A percentile compares a stretch with the other conserved stretches of the same genome.
Evolutionary conservation across 257 asterid species (phyloP).

Genomic region (Marsdenia floribunda): DNA sequence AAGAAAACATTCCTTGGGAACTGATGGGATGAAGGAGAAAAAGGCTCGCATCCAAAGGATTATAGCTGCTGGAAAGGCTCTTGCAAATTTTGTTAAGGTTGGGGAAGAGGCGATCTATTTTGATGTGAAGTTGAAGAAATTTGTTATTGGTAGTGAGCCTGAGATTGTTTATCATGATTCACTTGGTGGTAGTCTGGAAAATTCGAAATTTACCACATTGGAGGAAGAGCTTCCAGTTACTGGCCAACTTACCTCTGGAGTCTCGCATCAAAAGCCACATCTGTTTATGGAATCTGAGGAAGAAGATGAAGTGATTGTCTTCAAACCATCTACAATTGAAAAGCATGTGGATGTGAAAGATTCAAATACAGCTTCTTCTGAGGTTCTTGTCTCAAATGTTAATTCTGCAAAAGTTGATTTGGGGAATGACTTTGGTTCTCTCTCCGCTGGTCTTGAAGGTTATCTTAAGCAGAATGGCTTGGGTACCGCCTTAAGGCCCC

Average conservation of each 20-base stretch:
- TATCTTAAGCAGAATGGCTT: constrained; percentile 34
- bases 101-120: constrained; percentile 68
- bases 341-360: constrained; percentile 45
- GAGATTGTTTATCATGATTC: constrained; percentile 46
- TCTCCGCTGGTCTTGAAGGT: constrained; percentile 41
- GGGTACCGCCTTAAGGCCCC: constrained; percentile 29
- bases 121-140: constrained; percentile 52
- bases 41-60: constrained; percentile 67
- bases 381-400: constrained; percentile 15
- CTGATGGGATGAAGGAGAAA: constrained; percentile 59
- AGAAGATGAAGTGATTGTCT: constrained; percentile 88
- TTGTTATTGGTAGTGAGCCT: constrained; percentile 64
- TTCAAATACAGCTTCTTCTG: constrained; percentile 23
- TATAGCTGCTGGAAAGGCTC: constrained; percentile 91
- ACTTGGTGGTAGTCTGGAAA: constrained; percentile 28
- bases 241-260: constrained; percentile 22
- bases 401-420: constrained; percentile 26
- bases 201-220: constrained; percentile 22
- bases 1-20: constrained; percentile 57
- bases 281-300: constrained; percentile 45
- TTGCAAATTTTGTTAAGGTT: constrained; percentile 51
- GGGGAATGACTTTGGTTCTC: constrained; percentile 33
- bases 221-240: constrained; percentile 26
- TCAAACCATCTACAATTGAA: constrained; percentile 67
- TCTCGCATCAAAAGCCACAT: constrained; percentile 31